Base-by-base conservation (phyloP, 2,329 filamentous ascomycete genomes). In the Fusarium guadeloupense region DNA sequence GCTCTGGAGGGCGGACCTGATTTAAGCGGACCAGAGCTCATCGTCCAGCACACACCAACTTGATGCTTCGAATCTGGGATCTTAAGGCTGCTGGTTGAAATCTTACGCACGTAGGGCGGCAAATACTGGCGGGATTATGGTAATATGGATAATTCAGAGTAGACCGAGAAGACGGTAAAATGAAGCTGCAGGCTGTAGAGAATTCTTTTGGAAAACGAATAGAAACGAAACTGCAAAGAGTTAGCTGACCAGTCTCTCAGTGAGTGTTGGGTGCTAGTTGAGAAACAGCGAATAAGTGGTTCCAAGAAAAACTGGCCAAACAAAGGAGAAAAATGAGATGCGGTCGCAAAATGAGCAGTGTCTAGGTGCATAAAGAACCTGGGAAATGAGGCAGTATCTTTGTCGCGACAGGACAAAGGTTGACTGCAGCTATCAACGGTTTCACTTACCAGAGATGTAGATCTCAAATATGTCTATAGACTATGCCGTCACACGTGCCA, bases 21-120 rank as follows among this genome's bases (percentile, higher is more conserved):
- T 70, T 86, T 88, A 66, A 77, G 73, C 49, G 77, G 75, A 65
- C 74, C 75, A 61, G 82, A 78, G 72, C 78, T 86, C 83, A 86
- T 86, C 60, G 69, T 79, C 56, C 54, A 49, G 47, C 42, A 56
- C 48, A 42, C 38, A 41, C 46, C 48, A 43, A 31, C 37, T 60
- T 26, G 23, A 21, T 49, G 63, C 41, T 57, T 57, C 57, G 53
- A 53, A 53, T 20, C 33, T 37, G 30, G 31, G 37, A 33, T 26
- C 21, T 21, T 39, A 21, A 42, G 38, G 33, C 35, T 47, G 34
- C 31, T 28, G 42, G 25, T 26, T 59, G 25, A 42, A 17, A 17
- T n/a, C 9, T 44, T 53, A 17, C 17, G 41, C 23, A 19, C 19
- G 33, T 16, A 28, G 17, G 23, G 16, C 17, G 33, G 30, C 26